Evolutionary conservation across 1,139 yeast species (phyloP), one percentile per base, ranked within the genome.

Genomic region (Suhomyces coccinellae): DNA sequence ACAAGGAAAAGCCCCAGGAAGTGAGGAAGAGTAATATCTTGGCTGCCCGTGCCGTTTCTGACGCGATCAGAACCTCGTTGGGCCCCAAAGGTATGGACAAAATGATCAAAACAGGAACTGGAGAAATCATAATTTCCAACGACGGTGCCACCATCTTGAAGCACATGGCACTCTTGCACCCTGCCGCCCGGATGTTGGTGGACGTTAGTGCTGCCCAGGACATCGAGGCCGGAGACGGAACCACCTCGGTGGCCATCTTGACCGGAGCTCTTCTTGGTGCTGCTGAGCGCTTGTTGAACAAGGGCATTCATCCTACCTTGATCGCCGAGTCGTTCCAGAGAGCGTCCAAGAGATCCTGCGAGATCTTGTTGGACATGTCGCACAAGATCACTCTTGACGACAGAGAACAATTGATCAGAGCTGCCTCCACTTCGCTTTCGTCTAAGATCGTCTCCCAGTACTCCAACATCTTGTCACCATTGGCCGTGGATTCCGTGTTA

Each of bases 31-130:
- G 95, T 46, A 95, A 95, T 63, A 91, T 95, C 55, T 76, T 88
- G 50, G 99, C 99, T 1, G 99, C 98, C 9, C 77, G 95, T 59
- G 98, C 99, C 4, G 99, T 95, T 33, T 93, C 97, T 2, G 99
- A 95, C 67, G 99, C 99, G 43, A 90, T 93, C 62, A 80, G 99
- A 67, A 93, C 99, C 3, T 90, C 98, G 10, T 74, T 93, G 48
- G 99, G 99, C 30, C 99, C 99, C 43, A 91, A 90, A 66, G 99
- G 99, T 50, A 93, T 93, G 99, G 99, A 93, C 67, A 95, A 95
- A 74, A 93, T 93, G 99, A 88, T 88, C 71, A 90, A 88, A 68
- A 90, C 98, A 28, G 86, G 91, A 45, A 80, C 80, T 42, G 98
- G 98, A 33, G 93, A 93, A 61, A 87, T 93, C 56, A 87, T 93